phyloP scores from a whole-genome alignment of 805 yeast genomes.

The Zygotorulaspora sp. region DNA sequence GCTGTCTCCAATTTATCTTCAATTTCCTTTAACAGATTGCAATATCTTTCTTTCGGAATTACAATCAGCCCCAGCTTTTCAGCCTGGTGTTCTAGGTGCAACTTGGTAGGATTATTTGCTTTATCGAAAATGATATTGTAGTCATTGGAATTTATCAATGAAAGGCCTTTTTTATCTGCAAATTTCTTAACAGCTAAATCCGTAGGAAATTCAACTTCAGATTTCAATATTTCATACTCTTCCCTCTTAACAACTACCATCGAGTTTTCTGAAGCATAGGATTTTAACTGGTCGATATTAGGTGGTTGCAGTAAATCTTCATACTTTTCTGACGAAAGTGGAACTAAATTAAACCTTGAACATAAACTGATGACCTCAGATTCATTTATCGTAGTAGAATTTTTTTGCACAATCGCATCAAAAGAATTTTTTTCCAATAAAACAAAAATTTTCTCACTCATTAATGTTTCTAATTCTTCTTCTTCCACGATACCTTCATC shows the following conservation, averaged over 20 bases:
- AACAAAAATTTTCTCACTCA: slow-evolving; percentile 8
- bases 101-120: slow-evolving; percentile 23
- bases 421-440: slow-evolving; percentile 10
- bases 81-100: slow-evolving; percentile 32
- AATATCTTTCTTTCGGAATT: slow-evolving; percentile 22
- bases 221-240: slow-evolving; percentile 26
- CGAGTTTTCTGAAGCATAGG: slow-evolving; percentile 24
- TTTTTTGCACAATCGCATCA: slow-evolving; percentile 7
- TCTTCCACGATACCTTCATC: background rate
- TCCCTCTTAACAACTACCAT: slow-evolving; percentile 28
- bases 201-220: slow-evolving; percentile 27
- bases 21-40: slow-evolving; percentile 6
- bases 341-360: slow-evolving; percentile 20
- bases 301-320: slow-evolving; percentile 18
- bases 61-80: slow-evolving; percentile 29
- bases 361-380: slow-evolving; percentile 22
- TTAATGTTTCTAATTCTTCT: slow-evolving; percentile 2
- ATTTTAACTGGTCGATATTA: slow-evolving; percentile 15
- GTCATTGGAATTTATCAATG: slow-evolving; percentile 23
- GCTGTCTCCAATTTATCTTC: slow-evolving; percentile 8
- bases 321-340: slow-evolving; percentile 26
- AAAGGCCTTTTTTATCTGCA: slow-evolving; percentile 31
- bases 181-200: slow-evolving; percentile 18
- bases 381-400: slow-evolving; percentile 11
- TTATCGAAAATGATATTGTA: slow-evolving; percentile 22